phyloP scores from a whole-genome alignment of 2,329 filamentous ascomycete genomes.

The Sclerotinia sclerotiorum region DNA sequence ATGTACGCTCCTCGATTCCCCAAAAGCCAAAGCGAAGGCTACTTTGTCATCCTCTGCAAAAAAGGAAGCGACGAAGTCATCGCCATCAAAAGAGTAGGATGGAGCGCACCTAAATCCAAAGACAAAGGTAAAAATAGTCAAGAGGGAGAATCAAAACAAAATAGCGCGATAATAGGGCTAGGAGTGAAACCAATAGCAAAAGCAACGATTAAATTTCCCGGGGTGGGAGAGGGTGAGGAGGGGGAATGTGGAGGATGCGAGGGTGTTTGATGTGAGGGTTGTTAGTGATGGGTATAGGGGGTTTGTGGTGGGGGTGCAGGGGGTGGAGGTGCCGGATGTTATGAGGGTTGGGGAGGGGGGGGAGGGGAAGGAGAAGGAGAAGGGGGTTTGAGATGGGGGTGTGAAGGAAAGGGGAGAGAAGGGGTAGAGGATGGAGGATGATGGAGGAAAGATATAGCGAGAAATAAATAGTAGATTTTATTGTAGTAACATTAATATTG shows the following conservation, averaged over 20 bases:
- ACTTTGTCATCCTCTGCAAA: constrained; percentile 78
- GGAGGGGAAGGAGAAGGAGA: not conserved
- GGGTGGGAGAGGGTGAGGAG: constrained; percentile 35
- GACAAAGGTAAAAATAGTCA: constrained; percentile 25
- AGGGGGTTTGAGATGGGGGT: not conserved
- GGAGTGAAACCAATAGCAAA: constrained; percentile 53
- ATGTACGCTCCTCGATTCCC: constrained; percentile 89
- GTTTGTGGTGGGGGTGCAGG: constrained; percentile 52
- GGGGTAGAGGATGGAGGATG: not conserved
- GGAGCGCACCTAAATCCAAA: constrained; percentile 47
- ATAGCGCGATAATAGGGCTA: constrained; percentile 29
- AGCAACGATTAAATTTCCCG: constrained; percentile 60
- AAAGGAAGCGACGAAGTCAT: constrained; percentile 70
- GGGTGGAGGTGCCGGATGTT: constrained; percentile 38
- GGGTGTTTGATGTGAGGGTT: constrained; percentile 71
- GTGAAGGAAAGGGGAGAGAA: not conserved
- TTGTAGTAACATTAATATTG: too few relatives aligned
- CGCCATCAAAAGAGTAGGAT: constrained; percentile 82
- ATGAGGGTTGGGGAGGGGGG: constrained; percentile 29
- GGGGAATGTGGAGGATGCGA: constrained; percentile 43
- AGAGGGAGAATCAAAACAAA: constrained; percentile 46
- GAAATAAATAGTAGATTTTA: too few relatives aligned
- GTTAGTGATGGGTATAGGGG: constrained; percentile 87
- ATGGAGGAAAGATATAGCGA: not conserved
- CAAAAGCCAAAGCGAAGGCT: constrained; percentile 92